phyloP scores from a whole-genome alignment of 208 protist genomes.

The Willaertia magna region DNA sequence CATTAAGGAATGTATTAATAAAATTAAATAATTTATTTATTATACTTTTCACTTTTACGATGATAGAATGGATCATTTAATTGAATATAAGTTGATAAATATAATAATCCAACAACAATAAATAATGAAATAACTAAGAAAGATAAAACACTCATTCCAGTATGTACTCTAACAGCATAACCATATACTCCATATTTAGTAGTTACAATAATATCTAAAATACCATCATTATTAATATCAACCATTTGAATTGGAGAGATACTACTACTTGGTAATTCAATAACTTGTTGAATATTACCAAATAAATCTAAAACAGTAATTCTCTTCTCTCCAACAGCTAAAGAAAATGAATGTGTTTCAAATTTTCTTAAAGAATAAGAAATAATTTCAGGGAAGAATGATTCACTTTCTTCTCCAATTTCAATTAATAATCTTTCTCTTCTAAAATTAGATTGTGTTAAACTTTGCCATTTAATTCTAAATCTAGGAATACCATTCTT shows the following conservation, averaged over 20 bases:
- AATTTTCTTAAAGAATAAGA: slow-evolving; percentile 28
- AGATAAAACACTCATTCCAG: not conserved
- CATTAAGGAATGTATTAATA: not conserved
- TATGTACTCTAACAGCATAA: slow-evolving; percentile 44
- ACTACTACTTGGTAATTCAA: slow-evolving; percentile 39
- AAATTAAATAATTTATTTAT: not conserved
- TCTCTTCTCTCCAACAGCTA: slow-evolving; percentile 54
- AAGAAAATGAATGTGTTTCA: slow-evolving; percentile 51
- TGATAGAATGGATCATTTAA: slow-evolving; percentile 2
- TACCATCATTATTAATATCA: slow-evolving; percentile 68
- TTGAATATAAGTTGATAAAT: not conserved
- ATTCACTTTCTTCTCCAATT: not conserved
- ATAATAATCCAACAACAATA: not conserved
- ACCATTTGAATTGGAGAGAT: slow-evolving; percentile 52
- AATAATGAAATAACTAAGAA: not conserved
- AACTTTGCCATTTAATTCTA: not conserved
- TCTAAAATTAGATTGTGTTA: not conserved
- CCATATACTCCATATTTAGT: slow-evolving; percentile 49
- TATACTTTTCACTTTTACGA: not conserved
- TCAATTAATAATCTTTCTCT: not conserved
- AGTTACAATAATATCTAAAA: slow-evolving; percentile 63
- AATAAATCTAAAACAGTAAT: slow-evolving; percentile 46
- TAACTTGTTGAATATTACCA: slow-evolving; percentile 46
- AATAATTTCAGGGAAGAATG: not conserved
- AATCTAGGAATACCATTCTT: not conserved